Conservation (phyloP, 768 basidiomycete genomes). For the Peribolospora kevripleyi region DNA sequence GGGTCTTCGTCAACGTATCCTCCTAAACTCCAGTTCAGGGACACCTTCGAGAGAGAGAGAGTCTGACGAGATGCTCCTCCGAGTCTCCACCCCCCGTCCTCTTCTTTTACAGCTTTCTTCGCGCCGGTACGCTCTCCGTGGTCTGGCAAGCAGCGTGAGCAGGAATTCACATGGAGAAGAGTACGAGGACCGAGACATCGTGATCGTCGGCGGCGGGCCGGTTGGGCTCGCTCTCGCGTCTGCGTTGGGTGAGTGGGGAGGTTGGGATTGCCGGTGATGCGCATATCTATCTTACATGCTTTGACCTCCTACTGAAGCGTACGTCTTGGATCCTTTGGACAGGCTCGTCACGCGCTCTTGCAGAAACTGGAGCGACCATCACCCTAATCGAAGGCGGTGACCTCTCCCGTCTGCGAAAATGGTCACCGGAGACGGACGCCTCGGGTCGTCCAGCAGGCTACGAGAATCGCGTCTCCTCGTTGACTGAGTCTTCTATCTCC, state of each 20-base stretch:
- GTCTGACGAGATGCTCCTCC: too few species aligned
- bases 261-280: too few species aligned
- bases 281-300: neutral
- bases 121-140: too few species aligned
- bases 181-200: constrained; percentile 39
- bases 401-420: constrained; percentile 38
- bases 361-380: constrained; percentile 29
- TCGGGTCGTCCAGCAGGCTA: constrained; percentile 22
- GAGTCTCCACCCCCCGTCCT: too few species aligned
- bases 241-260: constrained; percentile 40
- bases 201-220: constrained; percentile 85
- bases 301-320: neutral
- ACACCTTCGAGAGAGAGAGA: too few species aligned
- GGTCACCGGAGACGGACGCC: constrained; percentile 28
- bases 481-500: constrained; percentile 28
- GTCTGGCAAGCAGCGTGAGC: too few species aligned
- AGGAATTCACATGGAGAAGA: too few species aligned
- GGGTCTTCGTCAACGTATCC: too few species aligned
- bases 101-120: too few species aligned
- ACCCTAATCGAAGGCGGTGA: constrained; percentile 63
- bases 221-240: constrained; percentile 71
- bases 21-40: too few species aligned
- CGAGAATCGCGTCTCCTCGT: constrained; percentile 66
- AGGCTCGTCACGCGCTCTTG: constrained; percentile 22
- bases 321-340: neutral